A percentile compares a stretch with the other conserved stretches of the same genome.
These are phyloP conservation scores for Neopestalotiopsis sp. DNA, from an alignment of 2,329 filamentous ascomycete genomes.

Conservation along the genomic window DNA sequence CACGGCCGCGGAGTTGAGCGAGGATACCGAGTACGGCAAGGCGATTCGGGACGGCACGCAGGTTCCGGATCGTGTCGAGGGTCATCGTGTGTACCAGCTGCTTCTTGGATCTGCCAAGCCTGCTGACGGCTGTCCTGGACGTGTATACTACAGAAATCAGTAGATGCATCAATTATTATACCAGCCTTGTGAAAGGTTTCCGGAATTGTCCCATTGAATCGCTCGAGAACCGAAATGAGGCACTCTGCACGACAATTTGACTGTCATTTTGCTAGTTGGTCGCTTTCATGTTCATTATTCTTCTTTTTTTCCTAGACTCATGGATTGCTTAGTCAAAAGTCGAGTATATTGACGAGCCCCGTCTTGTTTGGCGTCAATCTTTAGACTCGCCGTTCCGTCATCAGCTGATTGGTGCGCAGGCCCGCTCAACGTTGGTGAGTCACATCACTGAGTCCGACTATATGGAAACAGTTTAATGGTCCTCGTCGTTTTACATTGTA, in stretches of 20 bases:
- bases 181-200: neutral
- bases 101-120: constrained; percentile 10
- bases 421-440: neutral
- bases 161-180: neutral
- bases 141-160: constrained; percentile 5
- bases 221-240: neutral
- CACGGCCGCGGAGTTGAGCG: constrained; percentile 5
- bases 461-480: neutral
- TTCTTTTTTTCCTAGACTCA: too few species aligned
- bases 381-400: neutral
- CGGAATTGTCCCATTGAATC: neutral
- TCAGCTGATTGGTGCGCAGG: neutral
- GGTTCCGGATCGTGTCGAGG: constrained; percentile 5
- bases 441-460: neutral
- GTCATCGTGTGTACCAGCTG: neutral
- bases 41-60: constrained; percentile 11
- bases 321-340: too few species aligned
- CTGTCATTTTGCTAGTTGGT: neutral
- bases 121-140: constrained; percentile 5
- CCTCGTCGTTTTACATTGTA: too few species aligned
- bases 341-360: neutral
- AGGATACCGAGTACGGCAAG: constrained; percentile 8
- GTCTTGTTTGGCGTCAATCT: neutral
- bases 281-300: too few species aligned
- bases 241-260: neutral